These are phyloP conservation scores for Omphalotus olearius DNA, from an alignment of 1,284 basidiomycete species.

Conservation along the genomic window DNA sequence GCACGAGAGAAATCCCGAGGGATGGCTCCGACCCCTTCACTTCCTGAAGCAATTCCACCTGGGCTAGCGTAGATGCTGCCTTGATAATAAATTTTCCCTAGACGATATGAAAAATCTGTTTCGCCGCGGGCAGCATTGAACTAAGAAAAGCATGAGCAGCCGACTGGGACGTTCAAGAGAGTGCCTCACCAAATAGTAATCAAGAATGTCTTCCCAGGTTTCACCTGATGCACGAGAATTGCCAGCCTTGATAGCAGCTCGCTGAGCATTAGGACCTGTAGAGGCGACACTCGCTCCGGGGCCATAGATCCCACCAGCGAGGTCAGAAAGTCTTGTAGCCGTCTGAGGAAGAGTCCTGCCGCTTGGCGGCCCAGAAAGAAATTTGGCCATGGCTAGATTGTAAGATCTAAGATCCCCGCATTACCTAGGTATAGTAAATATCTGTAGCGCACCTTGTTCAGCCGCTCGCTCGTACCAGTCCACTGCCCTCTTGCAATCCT, in stretches of 20 bases:
- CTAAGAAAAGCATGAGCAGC: constrained; percentile 32
- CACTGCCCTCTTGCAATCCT: constrained; percentile 79
- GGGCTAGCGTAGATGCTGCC: constrained; percentile 77
- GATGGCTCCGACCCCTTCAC: constrained; percentile 82
- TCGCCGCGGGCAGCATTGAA: constrained; percentile 92
- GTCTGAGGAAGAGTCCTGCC: constrained; percentile 84
- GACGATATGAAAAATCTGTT: constrained; percentile 78
- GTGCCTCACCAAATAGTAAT: constrained; percentile 77
- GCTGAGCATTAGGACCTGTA: constrained; percentile 67
- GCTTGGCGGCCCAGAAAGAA: constrained; percentile 84
- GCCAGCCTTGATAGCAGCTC: constrained; percentile 82
- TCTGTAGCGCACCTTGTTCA: constrained; percentile 57
- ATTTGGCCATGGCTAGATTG: constrained; percentile 63
- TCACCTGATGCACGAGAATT: constrained; percentile 80
- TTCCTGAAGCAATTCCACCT: constrained; percentile 78
- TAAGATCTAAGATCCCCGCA: background rate
- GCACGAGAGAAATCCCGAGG: constrained; percentile 74
- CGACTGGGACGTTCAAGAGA: background rate
- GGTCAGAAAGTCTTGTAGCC: constrained; percentile 83
- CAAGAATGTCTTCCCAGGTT: constrained; percentile 88
- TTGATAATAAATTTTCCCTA: constrained; percentile 93
- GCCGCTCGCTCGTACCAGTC: constrained; percentile 88
- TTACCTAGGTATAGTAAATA: background rate
- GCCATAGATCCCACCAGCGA: constrained; percentile 89
- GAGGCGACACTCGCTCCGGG: constrained; percentile 90